Base-by-base conservation (phyloP, 2,329 filamentous ascomycete genomes). In the Hypoxylon sp. region DNA sequence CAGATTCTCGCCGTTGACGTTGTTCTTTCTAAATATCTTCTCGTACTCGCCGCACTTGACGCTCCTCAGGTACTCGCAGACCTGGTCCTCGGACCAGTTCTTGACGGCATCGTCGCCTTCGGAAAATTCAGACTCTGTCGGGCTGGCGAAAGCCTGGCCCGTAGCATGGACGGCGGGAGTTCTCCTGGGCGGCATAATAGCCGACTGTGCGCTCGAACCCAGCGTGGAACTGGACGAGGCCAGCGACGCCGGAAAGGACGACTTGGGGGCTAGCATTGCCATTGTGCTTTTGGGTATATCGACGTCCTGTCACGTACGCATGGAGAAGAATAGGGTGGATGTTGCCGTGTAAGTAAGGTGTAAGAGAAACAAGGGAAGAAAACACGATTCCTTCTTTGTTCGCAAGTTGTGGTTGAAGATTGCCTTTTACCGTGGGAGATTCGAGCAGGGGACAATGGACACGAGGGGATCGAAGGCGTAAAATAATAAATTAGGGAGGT, bases 11-110 rank as follows among this genome's bases (percentile, higher is more conserved):
- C 95, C 95, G 72, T 95, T 99, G 79, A 99, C 97, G 75, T 98
- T 91, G 74, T 99, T 97, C 72, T 88, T 88, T 77, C 90, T 78
- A 76, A 97, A 97, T 21, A 97, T 77, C 70, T 90, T 88, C 73
- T 97, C 92, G 76, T 99, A 98, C 72, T 98, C 92, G 67, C 89
- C 88, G 72, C 93, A 98, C 72, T 96, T 94, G 72, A 99, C 93
- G 68, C 87, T 92, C 69, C 88, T 84, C 62, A 99, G 82, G 83
- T 96, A 99, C 48, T 97, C 91, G 71, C 90, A 90, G 24, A 99
- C 95, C 66, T 88, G 88, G 66, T 93, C 89, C 78, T 98, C 95
- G 71, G 94, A 89, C 94, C 94, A 98, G 74, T 84, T 89, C 83
- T 88, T 89, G 65, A 90, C 86, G 4, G 88, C 86, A 69, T 92